A percentile compares a stretch with the other conserved stretches of the same genome.
Evolutionary conservation across 495 filamentous ascomycete genomes (phyloP).

Genomic region (Daldinia concentrica): DNA sequence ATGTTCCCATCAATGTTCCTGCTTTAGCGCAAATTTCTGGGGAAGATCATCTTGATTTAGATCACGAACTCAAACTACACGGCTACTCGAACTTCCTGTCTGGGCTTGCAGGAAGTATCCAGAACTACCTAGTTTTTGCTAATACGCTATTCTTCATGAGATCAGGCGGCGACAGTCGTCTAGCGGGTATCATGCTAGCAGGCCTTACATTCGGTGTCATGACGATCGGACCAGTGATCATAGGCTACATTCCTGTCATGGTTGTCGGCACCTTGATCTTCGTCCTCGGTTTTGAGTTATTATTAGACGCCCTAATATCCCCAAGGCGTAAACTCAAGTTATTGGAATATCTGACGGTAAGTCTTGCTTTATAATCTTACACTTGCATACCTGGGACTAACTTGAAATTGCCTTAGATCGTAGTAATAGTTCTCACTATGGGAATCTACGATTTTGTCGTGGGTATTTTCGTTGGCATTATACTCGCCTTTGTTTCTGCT

Average conservation of each 20-base stretch:
- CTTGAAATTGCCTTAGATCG: slow-evolving; percentile 62
- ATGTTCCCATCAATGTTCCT: slow-evolving; percentile 97
- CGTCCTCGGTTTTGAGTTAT: slow-evolving; percentile 87
- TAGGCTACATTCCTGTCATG: slow-evolving; percentile 96
- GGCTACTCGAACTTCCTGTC: slow-evolving; percentile 93
- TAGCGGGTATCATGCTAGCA: slow-evolving; percentile 89
- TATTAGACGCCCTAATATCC: slow-evolving; percentile 86
- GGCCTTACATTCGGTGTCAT: slow-evolving; percentile 80
- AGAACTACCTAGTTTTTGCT: slow-evolving; percentile 97
- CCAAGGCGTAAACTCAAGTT: slow-evolving; percentile 85
- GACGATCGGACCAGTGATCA: slow-evolving; percentile 82
- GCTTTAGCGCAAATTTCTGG: slow-evolving; percentile 87
- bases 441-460: slow-evolving; percentile 95
- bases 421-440: slow-evolving; percentile 95
- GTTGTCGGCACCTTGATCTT: slow-evolving; percentile 96
- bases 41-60: slow-evolving; percentile 89
- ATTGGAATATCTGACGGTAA: slow-evolving; percentile 87
- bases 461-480: slow-evolving; percentile 90
- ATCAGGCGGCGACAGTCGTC: slow-evolving; percentile 84
- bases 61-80: slow-evolving; percentile 91
- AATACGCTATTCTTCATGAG: slow-evolving; percentile 96
- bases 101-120: slow-evolving; percentile 85
- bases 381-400: slow-evolving; percentile 27
- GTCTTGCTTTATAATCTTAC: background rate
- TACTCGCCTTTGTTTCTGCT: slow-evolving; percentile 87